Conservation (phyloP, 2,329 filamentous ascomycete genomes). For the Pyrenophora teres region DNA sequence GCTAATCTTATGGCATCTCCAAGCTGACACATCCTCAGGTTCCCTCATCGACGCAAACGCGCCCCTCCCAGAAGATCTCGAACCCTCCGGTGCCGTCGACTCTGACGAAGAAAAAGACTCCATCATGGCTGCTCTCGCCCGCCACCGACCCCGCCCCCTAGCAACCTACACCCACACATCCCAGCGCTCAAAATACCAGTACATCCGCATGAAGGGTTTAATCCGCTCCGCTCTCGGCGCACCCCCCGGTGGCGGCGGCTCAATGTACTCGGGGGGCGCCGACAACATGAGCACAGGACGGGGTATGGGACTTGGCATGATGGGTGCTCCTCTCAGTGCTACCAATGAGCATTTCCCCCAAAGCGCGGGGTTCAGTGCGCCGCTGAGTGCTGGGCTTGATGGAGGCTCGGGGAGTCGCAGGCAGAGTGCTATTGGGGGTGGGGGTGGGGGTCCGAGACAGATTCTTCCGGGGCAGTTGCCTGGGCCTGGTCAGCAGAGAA, state of each 20-base stretch:
- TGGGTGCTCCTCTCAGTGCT: conserved; percentile 38
- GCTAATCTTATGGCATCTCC: not conserved
- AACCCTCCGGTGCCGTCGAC: conserved; percentile 74
- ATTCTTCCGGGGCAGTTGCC: conserved; percentile 46
- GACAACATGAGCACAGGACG: conserved; percentile 31
- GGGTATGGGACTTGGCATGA: conserved; percentile 37
- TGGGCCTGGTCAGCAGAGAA: conserved; percentile 3
- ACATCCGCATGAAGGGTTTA: conserved; percentile 67
- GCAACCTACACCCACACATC: conserved; percentile 65
- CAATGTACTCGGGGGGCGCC: conserved; percentile 30
- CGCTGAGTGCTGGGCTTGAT: conserved; percentile 41
- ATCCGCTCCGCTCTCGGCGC: conserved; percentile 62
- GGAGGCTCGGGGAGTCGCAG: conserved; percentile 31
- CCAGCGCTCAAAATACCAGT: conserved; percentile 61
- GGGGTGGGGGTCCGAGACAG: conserved; percentile 41
- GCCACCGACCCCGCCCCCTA: conserved; percentile 78
- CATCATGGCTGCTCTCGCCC: conserved; percentile 77
- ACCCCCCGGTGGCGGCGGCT: conserved; percentile 36
- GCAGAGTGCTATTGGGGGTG: conserved; percentile 38
- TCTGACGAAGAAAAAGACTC: conserved; percentile 91
- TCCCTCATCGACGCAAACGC: conserved; percentile 94
- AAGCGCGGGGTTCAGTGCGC: conserved; percentile 34
- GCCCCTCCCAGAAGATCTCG: conserved; percentile 81
- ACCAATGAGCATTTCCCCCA: conserved; percentile 39
- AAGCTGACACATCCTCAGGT: conserved; percentile 58